A percentile compares a stretch with the other conserved stretches of the same genome.
Evolutionary conservation across 805 yeast genomes (phyloP).

Genomic region (Kodamaea kaohsiungensis): DNA sequence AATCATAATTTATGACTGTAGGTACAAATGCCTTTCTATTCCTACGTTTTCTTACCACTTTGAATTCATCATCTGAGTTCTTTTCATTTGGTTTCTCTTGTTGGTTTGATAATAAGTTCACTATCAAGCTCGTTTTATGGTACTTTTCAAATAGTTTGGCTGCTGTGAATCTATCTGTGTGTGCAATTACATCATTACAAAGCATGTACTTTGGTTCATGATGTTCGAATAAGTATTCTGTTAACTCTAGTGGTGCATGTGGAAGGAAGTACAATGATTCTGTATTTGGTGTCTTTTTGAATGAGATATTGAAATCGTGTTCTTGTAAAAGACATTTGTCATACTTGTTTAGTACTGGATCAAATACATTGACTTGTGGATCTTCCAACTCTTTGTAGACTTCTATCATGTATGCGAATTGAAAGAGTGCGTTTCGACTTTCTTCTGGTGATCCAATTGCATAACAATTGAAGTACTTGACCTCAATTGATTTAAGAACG

Average conservation of each 20-base stretch:
- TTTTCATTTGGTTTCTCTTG: constrained; percentile 3
- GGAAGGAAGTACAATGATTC: constrained; percentile 60
- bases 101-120: constrained; percentile 17
- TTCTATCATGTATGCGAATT: constrained; percentile 57
- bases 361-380: constrained; percentile 50
- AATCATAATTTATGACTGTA: constrained; percentile 34
- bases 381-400: constrained; percentile 27
- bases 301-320: constrained; percentile 14
- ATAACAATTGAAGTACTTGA: constrained; percentile 6
- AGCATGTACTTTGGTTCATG: constrained; percentile 42
- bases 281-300: constrained; percentile 4
- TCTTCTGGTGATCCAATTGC: constrained; percentile 60
- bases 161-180: constrained; percentile 54
- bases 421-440: constrained; percentile 62
- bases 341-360: constrained; percentile 56
- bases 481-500: constrained; percentile 11
- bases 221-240: constrained; percentile 38
- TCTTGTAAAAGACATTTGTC: constrained; percentile 39
- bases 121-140: constrained; percentile 44
- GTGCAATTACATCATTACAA: constrained; percentile 54
- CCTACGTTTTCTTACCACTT: constrained; percentile 20
- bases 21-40: constrained; percentile 28
- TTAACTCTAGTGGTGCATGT: constrained; percentile 66
- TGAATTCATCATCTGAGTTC: constrained; percentile 21
- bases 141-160: constrained; percentile 43